Base-by-base conservation (phyloP, 805 yeast genomes). In the Candida montana region DNA sequence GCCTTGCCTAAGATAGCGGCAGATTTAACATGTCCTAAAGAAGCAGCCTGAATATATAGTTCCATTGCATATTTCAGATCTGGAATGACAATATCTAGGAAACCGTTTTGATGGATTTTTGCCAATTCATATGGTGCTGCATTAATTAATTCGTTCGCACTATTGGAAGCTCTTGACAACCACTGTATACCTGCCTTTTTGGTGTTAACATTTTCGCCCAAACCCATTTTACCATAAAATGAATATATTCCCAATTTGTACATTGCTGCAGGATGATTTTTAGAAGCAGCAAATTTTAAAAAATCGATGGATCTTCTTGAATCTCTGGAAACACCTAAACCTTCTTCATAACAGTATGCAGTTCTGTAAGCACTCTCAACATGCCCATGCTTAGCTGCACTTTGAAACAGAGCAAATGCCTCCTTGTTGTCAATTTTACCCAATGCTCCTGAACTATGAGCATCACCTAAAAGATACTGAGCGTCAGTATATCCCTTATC, bases 241-340 rank as follows among this genome's bases (percentile, higher is more conserved):
- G 88, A 83, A 52, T 90, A 88, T 33, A 87, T 71, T 4, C 98
- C 99, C 49, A 89, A 69, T 59, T 90, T 86, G 67, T 82, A 84
- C 95, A 91, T 88, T 5, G 98, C 96, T n/a, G 95, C 90, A 0
- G 97, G 89, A 61, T 91, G 99, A 55, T 86, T 88, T 58, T 84
- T 83, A 26, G 89, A 74, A 0, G 98, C 95, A 0, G 98, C 96
- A 56, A 80, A 79, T 57, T 83, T 83, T 44, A 88, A 66, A 58
- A 81, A 88, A 51, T 87, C 95, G 7, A 88, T 67, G 1, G 95
- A 89, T 53, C 87, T 83, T 42, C 95, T 74, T 0, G 95, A 81
- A 61, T 93, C 97, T 52, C 93, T 74, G 17, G 87, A 79, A 5
- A 91, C 83, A 4, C 99, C 99, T 62, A 90, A 69, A 15, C 99